These are phyloP conservation scores for Talaromyces ruber DNA, from an alignment of 495 filamentous ascomycete genomes.

Conservation along the genomic window DNA sequence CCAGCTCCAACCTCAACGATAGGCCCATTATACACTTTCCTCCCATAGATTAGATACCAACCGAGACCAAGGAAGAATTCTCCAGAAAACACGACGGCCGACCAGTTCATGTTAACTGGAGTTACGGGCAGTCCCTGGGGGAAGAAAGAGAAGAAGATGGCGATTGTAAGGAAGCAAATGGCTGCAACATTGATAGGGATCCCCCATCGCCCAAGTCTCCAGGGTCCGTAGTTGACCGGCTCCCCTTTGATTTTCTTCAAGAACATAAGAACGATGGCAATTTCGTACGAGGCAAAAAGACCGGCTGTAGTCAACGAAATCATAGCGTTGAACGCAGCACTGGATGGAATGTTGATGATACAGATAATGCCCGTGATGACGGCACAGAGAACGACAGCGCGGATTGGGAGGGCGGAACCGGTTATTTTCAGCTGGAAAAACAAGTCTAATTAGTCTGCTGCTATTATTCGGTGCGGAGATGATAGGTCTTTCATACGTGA, in stretches of 20 bases:
- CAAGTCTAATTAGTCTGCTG: too few species aligned
- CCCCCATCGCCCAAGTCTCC: too few species aligned
- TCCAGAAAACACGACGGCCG: too few species aligned
- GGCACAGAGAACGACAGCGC: conserved; percentile 28
- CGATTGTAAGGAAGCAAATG: too few species aligned
- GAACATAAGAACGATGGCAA: conserved; percentile 35
- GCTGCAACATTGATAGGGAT: too few species aligned
- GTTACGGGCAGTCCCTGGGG: too few species aligned
- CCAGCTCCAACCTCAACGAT: conserved; percentile 24
- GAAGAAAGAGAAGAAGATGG: too few species aligned
- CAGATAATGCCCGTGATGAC: conserved; percentile 27
- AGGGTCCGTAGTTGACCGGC: too few species aligned
- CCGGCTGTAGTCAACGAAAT: conserved; percentile 33
- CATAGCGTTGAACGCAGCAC: conserved; percentile 38
- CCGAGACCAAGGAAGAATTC: conserved; percentile 34
- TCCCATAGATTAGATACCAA: conserved; percentile 34
- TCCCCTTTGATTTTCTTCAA: too few species aligned
- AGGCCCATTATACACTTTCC: conserved; percentile 32
- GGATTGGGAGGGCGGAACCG: conserved; percentile 30
- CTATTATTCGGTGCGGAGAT: too few species aligned
- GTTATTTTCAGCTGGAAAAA: too few species aligned
- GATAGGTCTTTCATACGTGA: too few species aligned
- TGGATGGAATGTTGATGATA: conserved; percentile 38
- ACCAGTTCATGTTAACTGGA: conserved; percentile 24
- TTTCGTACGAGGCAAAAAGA: conserved; percentile 36